A percentile compares a stretch with the other conserved stretches of the same genome.
Evolutionary conservation across 2,329 filamentous ascomycete genomes (phyloP).

Genomic region (Microascus cirrosus): DNA sequence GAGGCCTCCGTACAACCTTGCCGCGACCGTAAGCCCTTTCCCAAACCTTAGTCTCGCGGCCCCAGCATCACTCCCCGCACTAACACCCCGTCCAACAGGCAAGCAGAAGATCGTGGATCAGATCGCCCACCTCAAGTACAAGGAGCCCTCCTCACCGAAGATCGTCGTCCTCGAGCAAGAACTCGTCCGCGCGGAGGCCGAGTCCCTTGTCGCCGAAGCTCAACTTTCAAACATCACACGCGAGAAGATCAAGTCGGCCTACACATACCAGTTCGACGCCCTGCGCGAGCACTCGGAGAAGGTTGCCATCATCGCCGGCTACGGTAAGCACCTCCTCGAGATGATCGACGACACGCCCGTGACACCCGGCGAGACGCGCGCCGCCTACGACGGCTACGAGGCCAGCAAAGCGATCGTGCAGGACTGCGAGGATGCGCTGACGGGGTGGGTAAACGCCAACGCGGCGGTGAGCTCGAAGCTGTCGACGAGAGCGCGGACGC

Average conservation of each 20-base stretch:
- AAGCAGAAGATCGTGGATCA: constrained; percentile 99
- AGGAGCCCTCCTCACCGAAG: constrained; percentile 95
- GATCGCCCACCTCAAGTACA: constrained; percentile 98
- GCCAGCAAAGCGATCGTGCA: constrained; percentile 98
- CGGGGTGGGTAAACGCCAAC: constrained; percentile 90
- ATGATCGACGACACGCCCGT: constrained; percentile 94
- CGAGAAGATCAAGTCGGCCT: constrained; percentile 97
- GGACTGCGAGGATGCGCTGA: constrained; percentile 94
- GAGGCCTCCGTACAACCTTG: constrained; percentile 97
- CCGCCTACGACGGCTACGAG: constrained; percentile 95
- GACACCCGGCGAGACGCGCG: constrained; percentile 89
- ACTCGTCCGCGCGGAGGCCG: constrained; percentile 93
- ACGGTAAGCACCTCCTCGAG: constrained; percentile 95
- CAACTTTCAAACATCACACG: constrained; percentile 99
- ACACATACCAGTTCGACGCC: constrained; percentile 96
- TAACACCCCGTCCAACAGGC: constrained; percentile 36
- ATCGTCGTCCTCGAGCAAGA: constrained; percentile 98
- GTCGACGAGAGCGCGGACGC: constrained; percentile 73
- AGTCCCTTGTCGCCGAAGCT: constrained; percentile 96
- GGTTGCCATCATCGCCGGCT: constrained; percentile 93
- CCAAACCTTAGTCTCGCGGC: background rate
- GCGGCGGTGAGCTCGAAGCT: constrained; percentile 81
- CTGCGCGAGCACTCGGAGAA: constrained; percentile 97
- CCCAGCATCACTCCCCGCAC: background rate
- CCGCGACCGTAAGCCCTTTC: constrained; percentile 65